Base-by-base conservation (phyloP, 495 filamentous ascomycete species). In the Penicillium pulvis region DNA sequence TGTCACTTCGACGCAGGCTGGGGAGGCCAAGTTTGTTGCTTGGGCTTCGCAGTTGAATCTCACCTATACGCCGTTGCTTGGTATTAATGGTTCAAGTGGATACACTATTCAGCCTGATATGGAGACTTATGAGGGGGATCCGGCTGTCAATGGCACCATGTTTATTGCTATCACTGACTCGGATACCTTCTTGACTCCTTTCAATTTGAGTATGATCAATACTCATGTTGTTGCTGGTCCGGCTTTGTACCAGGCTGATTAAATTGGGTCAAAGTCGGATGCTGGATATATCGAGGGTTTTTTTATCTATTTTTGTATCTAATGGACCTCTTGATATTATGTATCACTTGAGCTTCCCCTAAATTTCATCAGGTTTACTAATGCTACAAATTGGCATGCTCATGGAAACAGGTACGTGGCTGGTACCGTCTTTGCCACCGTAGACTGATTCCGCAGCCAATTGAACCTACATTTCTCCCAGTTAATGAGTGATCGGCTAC, bases 11-110 rank as follows among this genome's bases (percentile, higher is more conserved):
- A 81, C 79, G 1, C 61, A 59, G 12, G 90, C 87, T 6, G 82
- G 82, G 0, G 58, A 66, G 3, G 87, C 90, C 0, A 68, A 69
- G 35, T 96, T 80, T 42, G 92, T 92, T 4, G 83, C 82, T 1
- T 96, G 90, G 90, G 83, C 88, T 11, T 79, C 75, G n/a, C 92
- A 95, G 81, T 74, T 96, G 36, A 96, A 96, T 61, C 77, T 91
- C 20, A 95, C 92, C 0, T 95, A 95, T 70, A 85, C 90, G 2
- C 78, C 86, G 1, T 71, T 96, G 59, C 80, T 80, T 9, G 67
- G 87, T 48, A 75, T 79, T 1, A 75, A 62, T 51, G 70, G 73
- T 23, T 84, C 81, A 52, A 73, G 73, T 4, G 91, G 87, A 0
- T 86, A 75, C 60, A 90, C 91, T 0, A 80, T 80, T 53, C 92